Conservation (phyloP, 2,329 filamentous ascomycete genomes). For the Exutisphaerella laricina region DNA sequence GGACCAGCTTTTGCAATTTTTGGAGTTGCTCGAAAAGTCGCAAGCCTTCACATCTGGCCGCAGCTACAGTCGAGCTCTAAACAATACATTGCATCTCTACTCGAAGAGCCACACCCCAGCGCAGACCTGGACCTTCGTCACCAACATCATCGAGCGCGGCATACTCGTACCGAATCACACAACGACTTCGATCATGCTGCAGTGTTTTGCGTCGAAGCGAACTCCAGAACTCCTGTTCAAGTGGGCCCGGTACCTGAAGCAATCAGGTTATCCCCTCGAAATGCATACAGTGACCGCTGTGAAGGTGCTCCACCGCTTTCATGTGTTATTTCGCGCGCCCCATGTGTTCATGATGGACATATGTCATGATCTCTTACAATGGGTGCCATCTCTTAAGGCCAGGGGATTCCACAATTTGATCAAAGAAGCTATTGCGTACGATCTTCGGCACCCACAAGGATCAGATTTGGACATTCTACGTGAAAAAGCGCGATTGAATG, state of each 20-base stretch:
- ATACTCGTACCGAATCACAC: slow-evolving; percentile 21
- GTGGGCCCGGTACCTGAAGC: slow-evolving; percentile 23
- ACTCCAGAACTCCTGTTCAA: slow-evolving; percentile 18
- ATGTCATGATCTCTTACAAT: slow-evolving; percentile 19
- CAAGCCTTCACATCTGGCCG: neutral
- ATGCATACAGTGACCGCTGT: slow-evolving; percentile 19
- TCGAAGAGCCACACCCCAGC: slow-evolving; percentile 16
- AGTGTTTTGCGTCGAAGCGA: slow-evolving; percentile 18
- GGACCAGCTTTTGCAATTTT: slow-evolving; percentile 4
- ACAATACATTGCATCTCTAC: slow-evolving; percentile 19
- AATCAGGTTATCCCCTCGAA: slow-evolving; percentile 13
- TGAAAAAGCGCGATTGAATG: slow-evolving; percentile 5
- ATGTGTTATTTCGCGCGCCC: slow-evolving; percentile 23
- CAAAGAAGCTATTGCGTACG: slow-evolving; percentile 24
- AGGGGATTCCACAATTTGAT: slow-evolving; percentile 18
- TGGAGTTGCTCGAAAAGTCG: slow-evolving; percentile 5
- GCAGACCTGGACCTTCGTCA: slow-evolving; percentile 27
- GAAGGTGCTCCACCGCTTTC: slow-evolving; percentile 24
- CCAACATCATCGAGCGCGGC: slow-evolving; percentile 18
- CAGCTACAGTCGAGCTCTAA: slow-evolving; percentile 11
- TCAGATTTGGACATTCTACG: neutral
- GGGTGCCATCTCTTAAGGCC: slow-evolving; percentile 18
- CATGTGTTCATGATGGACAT: slow-evolving; percentile 26
- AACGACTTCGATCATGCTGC: slow-evolving; percentile 25
- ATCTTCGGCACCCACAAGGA: slow-evolving; percentile 21